Percentiles rank a stretch among this genome's conserved stretches.
phyloP scores from a whole-genome alignment of 108 stramenopile genomes.

The Fragilariopsis cylindrus region DNA sequence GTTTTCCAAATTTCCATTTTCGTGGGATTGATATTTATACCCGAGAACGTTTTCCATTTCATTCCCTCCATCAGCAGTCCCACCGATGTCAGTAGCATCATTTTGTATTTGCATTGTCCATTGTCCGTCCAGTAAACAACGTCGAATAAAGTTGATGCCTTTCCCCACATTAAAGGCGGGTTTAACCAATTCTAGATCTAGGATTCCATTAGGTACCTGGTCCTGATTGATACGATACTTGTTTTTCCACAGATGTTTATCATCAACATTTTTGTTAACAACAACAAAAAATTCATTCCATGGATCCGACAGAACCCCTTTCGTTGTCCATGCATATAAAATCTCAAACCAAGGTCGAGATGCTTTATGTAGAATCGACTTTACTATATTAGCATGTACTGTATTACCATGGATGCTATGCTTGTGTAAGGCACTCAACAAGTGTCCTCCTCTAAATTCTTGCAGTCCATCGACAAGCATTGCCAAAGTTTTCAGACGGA shows the following conservation, averaged over 20 bases:
- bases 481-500: constrained; percentile 68
- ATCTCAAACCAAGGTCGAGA: constrained; percentile 76
- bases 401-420: constrained; percentile 87
- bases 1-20: constrained; percentile 13
- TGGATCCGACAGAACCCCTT: constrained; percentile 67
- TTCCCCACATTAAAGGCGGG: constrained; percentile 88
- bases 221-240: constrained; percentile 68
- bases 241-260: constrained; percentile 72
- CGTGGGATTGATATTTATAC: constrained; percentile 24
- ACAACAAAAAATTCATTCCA: constrained; percentile 83
- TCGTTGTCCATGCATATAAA: constrained; percentile 65
- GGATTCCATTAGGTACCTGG: constrained; percentile 78
- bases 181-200: constrained; percentile 59
- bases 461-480: constrained; percentile 69
- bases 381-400: constrained; percentile 55
- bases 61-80: neutral
- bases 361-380: constrained; percentile 61
- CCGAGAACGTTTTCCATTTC: constrained; percentile 33
- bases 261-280: constrained; percentile 28
- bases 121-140: constrained; percentile 68
- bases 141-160: constrained; percentile 94
- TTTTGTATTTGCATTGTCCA: constrained; percentile 54
- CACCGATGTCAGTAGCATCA: constrained; percentile 1
- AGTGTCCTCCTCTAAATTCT: constrained; percentile 75
- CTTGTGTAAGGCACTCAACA: constrained; percentile 70